These are phyloP conservation scores for Debaryomyces maramus DNA, from an alignment of 805 yeast genomes.

Conservation along the genomic window DNA sequence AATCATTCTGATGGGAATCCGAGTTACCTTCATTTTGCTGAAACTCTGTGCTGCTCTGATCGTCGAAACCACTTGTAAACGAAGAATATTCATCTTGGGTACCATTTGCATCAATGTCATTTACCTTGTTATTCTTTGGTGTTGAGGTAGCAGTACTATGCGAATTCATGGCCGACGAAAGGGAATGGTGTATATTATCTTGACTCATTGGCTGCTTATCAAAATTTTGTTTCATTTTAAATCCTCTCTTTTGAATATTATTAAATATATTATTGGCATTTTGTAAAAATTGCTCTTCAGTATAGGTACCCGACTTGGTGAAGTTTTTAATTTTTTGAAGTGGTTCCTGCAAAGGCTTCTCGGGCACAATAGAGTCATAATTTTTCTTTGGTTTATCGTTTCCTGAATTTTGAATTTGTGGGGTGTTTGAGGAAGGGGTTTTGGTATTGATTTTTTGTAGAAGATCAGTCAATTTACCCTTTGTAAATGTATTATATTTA, in stretches of 20 bases:
- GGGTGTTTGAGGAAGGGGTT: constrained; percentile 6
- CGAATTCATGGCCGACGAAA: constrained; percentile 3
- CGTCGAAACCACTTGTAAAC: constrained; percentile 32
- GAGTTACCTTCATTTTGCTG: not conserved
- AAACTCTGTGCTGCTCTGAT: constrained; percentile 2
- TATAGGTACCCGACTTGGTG: constrained; percentile 30
- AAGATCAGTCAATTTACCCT: constrained; percentile 30
- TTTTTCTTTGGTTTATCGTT: not conserved
- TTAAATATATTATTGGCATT: constrained; percentile 42
- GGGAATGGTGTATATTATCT: not conserved
- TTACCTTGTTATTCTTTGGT: constrained; percentile 29
- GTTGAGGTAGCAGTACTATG: constrained; percentile 39
- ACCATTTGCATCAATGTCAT: constrained; percentile 13
- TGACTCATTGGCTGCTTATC: not conserved
- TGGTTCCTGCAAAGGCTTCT: constrained; percentile 15
- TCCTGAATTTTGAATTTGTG: not conserved
- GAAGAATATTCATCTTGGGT: constrained; percentile 28
- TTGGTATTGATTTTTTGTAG: constrained; percentile 22
- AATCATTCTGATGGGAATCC: constrained; percentile 4
- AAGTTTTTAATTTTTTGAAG: constrained; percentile 30
- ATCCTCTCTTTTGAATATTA: constrained; percentile 38
- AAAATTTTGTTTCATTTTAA: constrained; percentile 7
- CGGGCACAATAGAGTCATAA: not conserved
- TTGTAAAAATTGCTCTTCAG: constrained; percentile 35
- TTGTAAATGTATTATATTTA: constrained; percentile 43